Evolutionary conservation across 2,329 filamentous ascomycete species (phyloP).

Genomic region (Xylariaceae sp.): DNA sequence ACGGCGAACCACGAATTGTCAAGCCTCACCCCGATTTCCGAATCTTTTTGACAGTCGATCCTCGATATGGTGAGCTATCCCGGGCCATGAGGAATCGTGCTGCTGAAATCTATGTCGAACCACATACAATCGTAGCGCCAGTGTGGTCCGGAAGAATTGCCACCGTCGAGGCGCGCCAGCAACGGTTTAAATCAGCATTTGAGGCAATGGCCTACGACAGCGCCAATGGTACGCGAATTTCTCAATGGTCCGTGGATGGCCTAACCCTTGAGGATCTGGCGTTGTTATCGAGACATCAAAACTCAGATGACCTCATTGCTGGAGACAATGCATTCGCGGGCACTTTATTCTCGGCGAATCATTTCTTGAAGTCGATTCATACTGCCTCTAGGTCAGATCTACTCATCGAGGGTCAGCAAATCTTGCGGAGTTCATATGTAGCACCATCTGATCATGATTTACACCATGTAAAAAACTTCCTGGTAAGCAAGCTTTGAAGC

Average conservation of each 20-base stretch:
- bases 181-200: slow-evolving; percentile 41
- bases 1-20: slow-evolving; percentile 77
- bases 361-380: no score
- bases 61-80: slow-evolving; percentile 87
- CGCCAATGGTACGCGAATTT: slow-evolving; percentile 26
- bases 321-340: neutral
- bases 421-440: no score
- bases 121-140: slow-evolving; percentile 32
- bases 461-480: no score
- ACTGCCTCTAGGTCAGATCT: no score
- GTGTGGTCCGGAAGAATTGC: slow-evolving; percentile 38
- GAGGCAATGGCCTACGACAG: slow-evolving; percentile 30
- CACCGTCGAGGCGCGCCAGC: slow-evolving; percentile 47
- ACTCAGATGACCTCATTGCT: slow-evolving; percentile 12
- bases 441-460: no score
- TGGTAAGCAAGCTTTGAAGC: no score
- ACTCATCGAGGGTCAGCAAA: no score
- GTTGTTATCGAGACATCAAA: slow-evolving; percentile 32
- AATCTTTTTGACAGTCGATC: slow-evolving; percentile 90
- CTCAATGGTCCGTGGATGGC: slow-evolving; percentile 41
- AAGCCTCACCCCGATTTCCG: slow-evolving; percentile 82
- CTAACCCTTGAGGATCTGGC: slow-evolving; percentile 45
- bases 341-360: no score
- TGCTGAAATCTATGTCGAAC: slow-evolving; percentile 77
- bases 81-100: slow-evolving; percentile 95